Conservation (phyloP, 2,329 filamentous ascomycete species). For the Dactylonectria estremocensis region DNA sequence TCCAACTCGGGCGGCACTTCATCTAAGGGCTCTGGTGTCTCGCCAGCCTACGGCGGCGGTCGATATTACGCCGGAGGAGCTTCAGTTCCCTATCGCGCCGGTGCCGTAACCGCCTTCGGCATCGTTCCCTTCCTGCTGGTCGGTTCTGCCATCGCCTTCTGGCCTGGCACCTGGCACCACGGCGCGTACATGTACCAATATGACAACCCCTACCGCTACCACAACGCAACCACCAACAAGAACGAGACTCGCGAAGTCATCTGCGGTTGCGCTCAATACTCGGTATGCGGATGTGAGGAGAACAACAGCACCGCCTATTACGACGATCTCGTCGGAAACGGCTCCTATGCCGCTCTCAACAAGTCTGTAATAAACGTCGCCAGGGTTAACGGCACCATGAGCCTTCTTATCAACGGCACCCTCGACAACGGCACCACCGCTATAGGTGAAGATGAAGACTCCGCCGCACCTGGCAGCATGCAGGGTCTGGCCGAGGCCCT, state of each 20-base stretch:
- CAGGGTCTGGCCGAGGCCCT: conserved; percentile 54
- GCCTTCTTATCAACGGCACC: conserved; percentile 82
- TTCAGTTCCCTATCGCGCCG: conserved; percentile 71
- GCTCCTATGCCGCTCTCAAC: conserved; percentile 72
- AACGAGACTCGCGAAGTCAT: conserved; percentile 55
- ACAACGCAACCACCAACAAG: conserved; percentile 64
- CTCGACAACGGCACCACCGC: conserved; percentile 79
- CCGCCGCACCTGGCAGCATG: conserved; percentile 46
- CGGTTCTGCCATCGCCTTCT: conserved; percentile 67
- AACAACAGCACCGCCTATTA: conserved; percentile 73
- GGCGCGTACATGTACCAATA: conserved; percentile 73
- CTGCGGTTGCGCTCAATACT: conserved; percentile 66
- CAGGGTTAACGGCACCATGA: conserved; percentile 71
- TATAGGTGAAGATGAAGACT: conserved; percentile 54
- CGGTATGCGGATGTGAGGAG: conserved; percentile 78
- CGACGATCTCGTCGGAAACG: conserved; percentile 75
- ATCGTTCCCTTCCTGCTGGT: conserved; percentile 67
- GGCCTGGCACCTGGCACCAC: conserved; percentile 77
- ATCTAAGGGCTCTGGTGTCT: conserved; percentile 69
- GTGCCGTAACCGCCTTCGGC: conserved; percentile 66
- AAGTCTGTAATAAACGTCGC: conserved; percentile 74
- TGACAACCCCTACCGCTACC: conserved; percentile 60
- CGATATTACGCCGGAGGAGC: conserved; percentile 78
- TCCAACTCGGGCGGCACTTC: conserved; percentile 66
- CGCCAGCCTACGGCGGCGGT: conserved; percentile 73